phyloP scores from a whole-genome alignment of 1,284 basidiomycete genomes.

The Volvariella surrecta region DNA sequence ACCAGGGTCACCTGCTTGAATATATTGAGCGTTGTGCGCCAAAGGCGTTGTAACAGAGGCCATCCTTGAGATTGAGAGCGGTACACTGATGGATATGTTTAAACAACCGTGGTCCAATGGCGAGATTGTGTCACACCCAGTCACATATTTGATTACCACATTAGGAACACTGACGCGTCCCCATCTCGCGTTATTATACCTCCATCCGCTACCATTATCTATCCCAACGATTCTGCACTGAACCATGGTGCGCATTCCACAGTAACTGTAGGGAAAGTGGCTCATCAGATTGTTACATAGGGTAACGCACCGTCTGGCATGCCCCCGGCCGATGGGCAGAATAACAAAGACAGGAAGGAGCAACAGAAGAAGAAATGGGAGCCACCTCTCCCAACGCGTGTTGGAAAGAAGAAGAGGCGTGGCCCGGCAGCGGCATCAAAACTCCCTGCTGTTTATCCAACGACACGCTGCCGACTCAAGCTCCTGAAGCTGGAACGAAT shows the following conservation, averaged over 20 bases:
- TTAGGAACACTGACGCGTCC: conserved; percentile 55
- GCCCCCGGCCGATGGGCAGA: conserved; percentile 34
- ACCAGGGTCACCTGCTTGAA: conserved; percentile 50
- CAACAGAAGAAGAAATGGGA: conserved; percentile 97
- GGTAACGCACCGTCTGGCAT: conserved; percentile 77
- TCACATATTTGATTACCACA: conserved; percentile 19
- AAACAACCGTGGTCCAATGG: conserved; percentile 5
- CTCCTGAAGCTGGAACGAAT: conserved; percentile 96
- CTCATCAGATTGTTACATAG: conserved; percentile 26
- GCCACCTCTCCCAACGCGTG: conserved; percentile 93
- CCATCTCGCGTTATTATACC: conserved; percentile 10
- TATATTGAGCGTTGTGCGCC: conserved; percentile 62
- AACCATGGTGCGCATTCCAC: conserved; percentile 19
- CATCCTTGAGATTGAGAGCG: conserved; percentile 12
- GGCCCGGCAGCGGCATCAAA: conserved; percentile 91
- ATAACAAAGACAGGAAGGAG: conserved; percentile 59
- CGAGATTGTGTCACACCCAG: conserved; percentile 12
- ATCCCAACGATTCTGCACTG: neutral
- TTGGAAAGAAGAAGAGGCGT: conserved; percentile 90
- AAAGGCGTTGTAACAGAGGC: conserved; percentile 37
- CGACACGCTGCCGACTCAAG: conserved; percentile 92
- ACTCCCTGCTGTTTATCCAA: conserved; percentile 90
- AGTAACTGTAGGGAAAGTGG: conserved; percentile 2
- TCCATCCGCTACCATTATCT: neutral
- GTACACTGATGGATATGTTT: neutral